phyloP scores from a whole-genome alignment of 2,329 filamentous ascomycete species.

The Colletotrichum scovillei region DNA sequence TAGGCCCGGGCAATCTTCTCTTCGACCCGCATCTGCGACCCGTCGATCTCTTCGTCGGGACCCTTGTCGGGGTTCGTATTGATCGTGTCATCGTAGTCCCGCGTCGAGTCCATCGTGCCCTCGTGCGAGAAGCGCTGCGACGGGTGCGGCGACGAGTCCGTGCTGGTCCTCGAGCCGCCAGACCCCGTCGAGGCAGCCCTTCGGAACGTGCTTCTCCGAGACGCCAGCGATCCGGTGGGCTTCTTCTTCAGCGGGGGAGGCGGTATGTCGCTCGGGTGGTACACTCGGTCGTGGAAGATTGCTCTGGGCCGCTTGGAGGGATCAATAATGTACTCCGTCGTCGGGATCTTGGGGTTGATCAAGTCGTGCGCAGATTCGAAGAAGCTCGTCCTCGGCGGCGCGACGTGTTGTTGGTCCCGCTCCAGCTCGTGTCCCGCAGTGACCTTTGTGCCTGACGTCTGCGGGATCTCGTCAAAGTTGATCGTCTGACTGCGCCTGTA shows the following conservation, averaged over 20 bases:
- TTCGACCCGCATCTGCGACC: constrained; percentile 85
- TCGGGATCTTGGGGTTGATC: constrained; percentile 88
- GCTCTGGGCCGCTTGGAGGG: constrained; percentile 84
- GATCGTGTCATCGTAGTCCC: constrained; percentile 64
- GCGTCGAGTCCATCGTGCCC: constrained; percentile 55
- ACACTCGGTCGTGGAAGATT: constrained; percentile 97
- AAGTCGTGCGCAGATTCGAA: constrained; percentile 96
- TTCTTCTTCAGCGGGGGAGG: constrained; percentile 76
- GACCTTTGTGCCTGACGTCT: constrained; percentile 51
- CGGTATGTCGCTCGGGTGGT: constrained; percentile 93
- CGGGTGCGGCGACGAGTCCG: constrained; percentile 35
- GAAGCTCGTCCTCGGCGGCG: constrained; percentile 90
- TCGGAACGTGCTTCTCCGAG: constrained; percentile 46
- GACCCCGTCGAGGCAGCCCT: constrained; percentile 35
- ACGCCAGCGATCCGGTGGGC: constrained; percentile 47
- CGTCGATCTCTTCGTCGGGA: constrained; percentile 58
- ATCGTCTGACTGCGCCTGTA: constrained; percentile 84
- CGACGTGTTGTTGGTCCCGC: constrained; percentile 65
- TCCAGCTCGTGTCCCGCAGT: constrained; percentile 63
- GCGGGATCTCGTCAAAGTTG: constrained; percentile 53
- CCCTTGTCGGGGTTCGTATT: constrained; percentile 59
- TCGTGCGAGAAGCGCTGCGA: constrained; percentile 50
- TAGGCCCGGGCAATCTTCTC: constrained; percentile 98
- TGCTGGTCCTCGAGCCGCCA: constrained; percentile 36
- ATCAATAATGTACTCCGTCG: constrained; percentile 84